Conservation (phyloP, 306 rosid genomes). For the Pterocarpus santalinus region DNA sequence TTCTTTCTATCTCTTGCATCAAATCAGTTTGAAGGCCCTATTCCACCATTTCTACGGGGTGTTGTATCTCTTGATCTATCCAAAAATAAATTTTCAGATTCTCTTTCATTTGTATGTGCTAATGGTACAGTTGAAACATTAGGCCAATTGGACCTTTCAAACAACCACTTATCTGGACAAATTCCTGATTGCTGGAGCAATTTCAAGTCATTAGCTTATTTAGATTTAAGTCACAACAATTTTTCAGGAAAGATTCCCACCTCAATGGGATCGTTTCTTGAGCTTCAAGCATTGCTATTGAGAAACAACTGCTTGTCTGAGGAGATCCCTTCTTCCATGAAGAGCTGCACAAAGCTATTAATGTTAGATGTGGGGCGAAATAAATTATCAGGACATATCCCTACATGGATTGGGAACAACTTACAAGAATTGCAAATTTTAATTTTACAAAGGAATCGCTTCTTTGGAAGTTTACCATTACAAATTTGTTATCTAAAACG, state of each 20-base stretch:
- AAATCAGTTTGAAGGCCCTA: slow-evolving; percentile 39
- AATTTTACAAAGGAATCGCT: slow-evolving; percentile 27
- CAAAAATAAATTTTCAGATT: slow-evolving; percentile 36
- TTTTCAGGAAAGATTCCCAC: slow-evolving; percentile 30
- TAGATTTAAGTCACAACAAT: slow-evolving; percentile 44
- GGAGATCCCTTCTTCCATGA: slow-evolving; percentile 15
- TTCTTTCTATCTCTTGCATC: background rate
- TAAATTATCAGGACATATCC: slow-evolving; percentile 25
- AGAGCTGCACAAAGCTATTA: slow-evolving; percentile 21
- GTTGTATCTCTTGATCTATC: slow-evolving; percentile 4
- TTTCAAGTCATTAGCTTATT: slow-evolving; percentile 29
- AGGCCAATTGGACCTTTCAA: slow-evolving; percentile 7
- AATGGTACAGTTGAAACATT: background rate
- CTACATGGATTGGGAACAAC: slow-evolving; percentile 39
- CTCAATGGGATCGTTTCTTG: slow-evolving; percentile 15
- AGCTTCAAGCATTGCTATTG: slow-evolving; percentile 22
- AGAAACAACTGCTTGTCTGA: slow-evolving; percentile 26
- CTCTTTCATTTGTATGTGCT: slow-evolving; percentile 1
- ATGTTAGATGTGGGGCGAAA: slow-evolving; percentile 38
- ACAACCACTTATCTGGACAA: background rate
- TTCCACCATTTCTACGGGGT: slow-evolving; percentile 1
- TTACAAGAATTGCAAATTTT: slow-evolving; percentile 24
- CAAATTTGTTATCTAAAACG: slow-evolving; percentile 28
- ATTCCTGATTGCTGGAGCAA: slow-evolving; percentile 43
- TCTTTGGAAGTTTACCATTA: slow-evolving; percentile 23